Conservation (phyloP, 345 rosid genomes). For the Populus pruinosa region DNA sequence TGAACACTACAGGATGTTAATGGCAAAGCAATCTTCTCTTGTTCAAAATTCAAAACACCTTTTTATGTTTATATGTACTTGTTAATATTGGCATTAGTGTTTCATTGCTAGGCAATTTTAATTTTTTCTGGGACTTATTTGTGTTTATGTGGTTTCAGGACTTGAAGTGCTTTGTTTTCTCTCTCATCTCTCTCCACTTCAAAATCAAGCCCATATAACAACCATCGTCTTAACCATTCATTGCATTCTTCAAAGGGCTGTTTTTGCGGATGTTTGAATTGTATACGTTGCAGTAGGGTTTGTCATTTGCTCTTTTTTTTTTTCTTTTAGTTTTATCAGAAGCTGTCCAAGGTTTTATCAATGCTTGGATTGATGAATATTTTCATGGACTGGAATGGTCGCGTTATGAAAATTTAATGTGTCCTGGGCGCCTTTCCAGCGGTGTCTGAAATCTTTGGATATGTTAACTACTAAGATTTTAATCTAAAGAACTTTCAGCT, state of each 20-base stretch:
- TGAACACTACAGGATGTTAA: not conserved
- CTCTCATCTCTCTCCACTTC: constrained; percentile 98
- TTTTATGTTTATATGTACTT: not conserved
- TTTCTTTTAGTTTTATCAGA: not conserved
- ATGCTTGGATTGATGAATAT: constrained; percentile 1
- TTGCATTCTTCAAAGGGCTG: not conserved
- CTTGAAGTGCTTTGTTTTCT: constrained; percentile 96
- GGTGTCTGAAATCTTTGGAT: not conserved
- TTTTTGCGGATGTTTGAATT: not conserved
- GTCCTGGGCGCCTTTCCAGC: not conserved
- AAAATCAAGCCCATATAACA: constrained; percentile 94
- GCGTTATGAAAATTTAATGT: constrained; percentile 3
- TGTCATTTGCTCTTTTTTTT: not conserved
- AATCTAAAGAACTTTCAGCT: not conserved
- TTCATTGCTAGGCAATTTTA: not conserved
- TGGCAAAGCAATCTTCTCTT: not conserved
- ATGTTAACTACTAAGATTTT: not conserved
- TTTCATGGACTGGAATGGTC: not conserved
- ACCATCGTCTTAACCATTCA: not conserved
- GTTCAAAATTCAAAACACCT: not conserved
- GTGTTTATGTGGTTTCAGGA: constrained; percentile 60
- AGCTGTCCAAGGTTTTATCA: constrained; percentile 1
- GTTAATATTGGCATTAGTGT: not conserved
- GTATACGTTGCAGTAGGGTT: constrained; percentile 13
- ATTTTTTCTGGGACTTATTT: constrained; percentile 15